A percentile compares a stretch with the other conserved stretches of the same genome.
Conservation (phyloP, 257 asterid genomes). For the Mitragyna speciosa region DNA sequence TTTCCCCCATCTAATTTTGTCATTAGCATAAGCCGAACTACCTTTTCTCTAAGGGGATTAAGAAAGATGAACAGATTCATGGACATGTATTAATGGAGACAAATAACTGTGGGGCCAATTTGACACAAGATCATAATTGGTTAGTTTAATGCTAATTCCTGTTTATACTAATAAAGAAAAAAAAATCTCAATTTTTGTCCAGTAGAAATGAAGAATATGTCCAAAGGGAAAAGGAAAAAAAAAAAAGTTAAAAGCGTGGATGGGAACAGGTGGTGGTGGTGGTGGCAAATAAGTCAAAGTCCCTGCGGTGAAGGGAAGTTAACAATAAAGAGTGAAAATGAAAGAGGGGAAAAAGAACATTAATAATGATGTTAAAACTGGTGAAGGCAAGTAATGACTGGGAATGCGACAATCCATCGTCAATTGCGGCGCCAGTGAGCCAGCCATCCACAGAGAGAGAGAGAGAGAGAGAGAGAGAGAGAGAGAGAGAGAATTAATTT, state of each 20-base stretch:
- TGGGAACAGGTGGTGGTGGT: neutral
- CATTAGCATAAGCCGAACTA: conserved; percentile 13
- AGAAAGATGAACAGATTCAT: neutral
- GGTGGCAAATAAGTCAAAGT: conserved; percentile 21
- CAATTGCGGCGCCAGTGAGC: conserved; percentile 46
- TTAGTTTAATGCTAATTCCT: neutral
- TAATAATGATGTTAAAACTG: neutral
- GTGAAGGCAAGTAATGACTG: conserved; percentile 16
- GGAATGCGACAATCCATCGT: conserved; percentile 36
- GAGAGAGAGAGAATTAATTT: no score
- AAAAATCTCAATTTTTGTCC: neutral
- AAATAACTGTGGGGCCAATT: conserved; percentile 3
- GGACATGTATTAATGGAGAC: conserved; percentile 16
- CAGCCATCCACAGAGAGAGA: neutral
- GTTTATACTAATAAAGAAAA: neutral
- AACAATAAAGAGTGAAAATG: neutral
- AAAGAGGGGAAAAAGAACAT: neutral
- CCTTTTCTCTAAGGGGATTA: neutral
- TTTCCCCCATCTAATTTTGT: conserved; percentile 29
- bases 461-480: neutral
- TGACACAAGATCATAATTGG: neutral
- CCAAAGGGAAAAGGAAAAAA: neutral
- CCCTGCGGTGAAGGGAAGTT: conserved; percentile 23
- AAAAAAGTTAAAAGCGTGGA: no score
- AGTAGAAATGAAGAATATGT: neutral